A percentile compares a stretch with the other conserved stretches of the same genome.
These are phyloP conservation scores for Carex pumila DNA, from an alignment of 176 grass and related monocot genomes.

Conservation along the genomic window DNA sequence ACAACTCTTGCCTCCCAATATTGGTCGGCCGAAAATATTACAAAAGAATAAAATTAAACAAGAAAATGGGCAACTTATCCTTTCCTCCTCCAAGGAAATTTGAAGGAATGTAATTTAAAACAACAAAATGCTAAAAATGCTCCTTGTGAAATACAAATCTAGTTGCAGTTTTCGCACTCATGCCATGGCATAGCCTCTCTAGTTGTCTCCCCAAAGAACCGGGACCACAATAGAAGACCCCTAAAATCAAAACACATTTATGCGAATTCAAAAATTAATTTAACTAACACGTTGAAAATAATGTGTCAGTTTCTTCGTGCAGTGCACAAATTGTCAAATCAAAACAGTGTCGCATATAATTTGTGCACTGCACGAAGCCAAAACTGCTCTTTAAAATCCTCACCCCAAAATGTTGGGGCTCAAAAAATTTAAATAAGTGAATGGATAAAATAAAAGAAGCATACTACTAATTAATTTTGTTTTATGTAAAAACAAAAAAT, in stretches of 20 bases:
- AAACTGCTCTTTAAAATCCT: too few species aligned
- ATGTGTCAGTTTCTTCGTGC: background rate
- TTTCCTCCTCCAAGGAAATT: background rate
- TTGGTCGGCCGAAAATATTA: background rate
- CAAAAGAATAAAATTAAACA: background rate
- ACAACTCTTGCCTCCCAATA: background rate
- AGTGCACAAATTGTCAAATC: too few species aligned
- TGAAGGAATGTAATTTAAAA: background rate
- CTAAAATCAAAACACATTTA: slow-evolving; percentile 36
- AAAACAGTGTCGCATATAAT: too few species aligned
- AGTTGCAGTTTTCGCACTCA: slow-evolving; percentile 47
- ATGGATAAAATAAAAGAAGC: background rate
- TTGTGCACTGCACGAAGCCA: too few species aligned
- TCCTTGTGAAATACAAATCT: slow-evolving; percentile 99
- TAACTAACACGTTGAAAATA: background rate
- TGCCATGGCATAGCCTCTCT: slow-evolving; percentile 61
- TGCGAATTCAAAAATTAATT: slow-evolving; percentile 6
- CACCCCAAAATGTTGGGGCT: background rate
- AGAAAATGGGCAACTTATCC: background rate
- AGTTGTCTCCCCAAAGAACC: slow-evolving; percentile 68
- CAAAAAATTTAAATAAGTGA: too few species aligned
- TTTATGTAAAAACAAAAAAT: too few species aligned
- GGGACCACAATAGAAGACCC: slow-evolving; percentile 94
- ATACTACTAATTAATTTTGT: background rate
- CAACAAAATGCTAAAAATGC: slow-evolving; percentile 43